Evolutionary conservation across 2,329 filamentous ascomycete genomes (phyloP).

Genomic region (Alternaria panax): DNA sequence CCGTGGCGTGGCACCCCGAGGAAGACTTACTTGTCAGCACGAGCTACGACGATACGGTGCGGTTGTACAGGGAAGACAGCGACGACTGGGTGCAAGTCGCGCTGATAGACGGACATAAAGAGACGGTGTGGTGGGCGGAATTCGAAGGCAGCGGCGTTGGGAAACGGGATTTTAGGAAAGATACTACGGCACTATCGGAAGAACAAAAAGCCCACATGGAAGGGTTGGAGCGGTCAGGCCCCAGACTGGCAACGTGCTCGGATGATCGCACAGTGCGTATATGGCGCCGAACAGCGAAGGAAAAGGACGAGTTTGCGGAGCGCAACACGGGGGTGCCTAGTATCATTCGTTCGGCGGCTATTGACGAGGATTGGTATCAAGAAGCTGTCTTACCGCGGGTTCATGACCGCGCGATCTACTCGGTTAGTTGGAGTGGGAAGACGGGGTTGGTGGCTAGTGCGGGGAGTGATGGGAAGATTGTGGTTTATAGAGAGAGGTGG

Average conservation of each 20-base stretch:
- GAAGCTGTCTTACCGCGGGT: slow-evolving; percentile 75
- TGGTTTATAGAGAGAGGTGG: slow-evolving; percentile 34
- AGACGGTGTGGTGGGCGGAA: slow-evolving; percentile 89
- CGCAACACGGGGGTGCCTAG: slow-evolving; percentile 76
- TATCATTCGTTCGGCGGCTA: slow-evolving; percentile 76
- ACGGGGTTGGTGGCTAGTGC: slow-evolving; percentile 85
- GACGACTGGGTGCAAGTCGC: slow-evolving; percentile 95
- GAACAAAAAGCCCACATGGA: slow-evolving; percentile 48
- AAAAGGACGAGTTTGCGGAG: slow-evolving; percentile 54
- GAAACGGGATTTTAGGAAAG: slow-evolving; percentile 33
- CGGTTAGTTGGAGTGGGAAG: slow-evolving; percentile 79
- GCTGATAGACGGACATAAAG: slow-evolving; percentile 78
- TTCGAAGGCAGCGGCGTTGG: slow-evolving; percentile 61
- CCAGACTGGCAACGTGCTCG: slow-evolving; percentile 80
- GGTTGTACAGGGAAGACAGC: slow-evolving; percentile 87
- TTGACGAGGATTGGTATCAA: slow-evolving; percentile 85
- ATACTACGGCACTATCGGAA: slow-evolving; percentile 37
- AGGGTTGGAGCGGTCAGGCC: slow-evolving; percentile 52
- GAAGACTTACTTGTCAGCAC: slow-evolving; percentile 81
- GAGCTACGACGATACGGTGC: slow-evolving; percentile 93
- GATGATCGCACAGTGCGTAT: slow-evolving; percentile 82
- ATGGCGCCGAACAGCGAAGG: slow-evolving; percentile 72
- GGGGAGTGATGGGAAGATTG: slow-evolving; percentile 70
- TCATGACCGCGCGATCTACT: slow-evolving; percentile 85
- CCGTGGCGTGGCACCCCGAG: slow-evolving; percentile 87